Percentiles rank a stretch among this genome's conserved stretches.
These are phyloP conservation scores for Trametes punicea DNA, from an alignment of 768 basidiomycete species.

Conservation along the genomic window DNA sequence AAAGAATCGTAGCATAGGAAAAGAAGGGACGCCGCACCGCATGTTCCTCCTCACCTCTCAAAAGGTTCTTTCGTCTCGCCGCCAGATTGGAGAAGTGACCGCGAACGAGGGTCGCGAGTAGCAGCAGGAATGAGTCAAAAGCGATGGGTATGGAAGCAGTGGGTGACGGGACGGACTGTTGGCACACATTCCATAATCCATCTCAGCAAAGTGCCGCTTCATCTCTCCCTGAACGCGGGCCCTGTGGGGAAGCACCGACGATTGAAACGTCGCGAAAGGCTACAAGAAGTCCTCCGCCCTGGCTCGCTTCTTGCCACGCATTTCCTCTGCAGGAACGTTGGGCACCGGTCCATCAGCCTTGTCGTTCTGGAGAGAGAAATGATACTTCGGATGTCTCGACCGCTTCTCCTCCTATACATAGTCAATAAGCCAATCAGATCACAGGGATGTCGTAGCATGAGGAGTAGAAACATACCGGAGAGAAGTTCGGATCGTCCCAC, in stretches of 20 bases:
- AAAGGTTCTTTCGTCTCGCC: background rate
- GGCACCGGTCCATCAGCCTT: slow-evolving; percentile 30
- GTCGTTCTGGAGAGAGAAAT: slow-evolving; percentile 41
- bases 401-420: slow-evolving; percentile 70
- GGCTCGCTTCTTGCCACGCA: slow-evolving; percentile 79
- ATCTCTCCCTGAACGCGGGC: slow-evolving; percentile 1
- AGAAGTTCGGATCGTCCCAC: slow-evolving; percentile 74
- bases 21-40: slow-evolving; percentile 25
- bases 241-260: background rate
- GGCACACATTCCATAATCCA: slow-evolving; percentile 13
- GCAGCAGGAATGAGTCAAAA: slow-evolving; percentile 25
- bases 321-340: slow-evolving; percentile 45
- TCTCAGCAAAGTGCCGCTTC: background rate
- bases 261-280: background rate
- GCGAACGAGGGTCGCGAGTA: background rate
- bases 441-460: slow-evolving; percentile 2
- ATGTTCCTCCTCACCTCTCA: background rate
- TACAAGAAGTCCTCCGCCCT: slow-evolving; percentile 84
- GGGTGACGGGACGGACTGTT: slow-evolving; percentile 33
- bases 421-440: background rate
- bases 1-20: slow-evolving; percentile 13
- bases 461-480: slow-evolving; percentile 52
- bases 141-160: slow-evolving; percentile 15
- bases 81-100: background rate
- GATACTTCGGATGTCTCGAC: slow-evolving; percentile 61